Evolutionary conservation across 140 eudicot genomes (phyloP), one percentile per base, ranked within the genome.

Genomic region (Senecio squalidus): DNA sequence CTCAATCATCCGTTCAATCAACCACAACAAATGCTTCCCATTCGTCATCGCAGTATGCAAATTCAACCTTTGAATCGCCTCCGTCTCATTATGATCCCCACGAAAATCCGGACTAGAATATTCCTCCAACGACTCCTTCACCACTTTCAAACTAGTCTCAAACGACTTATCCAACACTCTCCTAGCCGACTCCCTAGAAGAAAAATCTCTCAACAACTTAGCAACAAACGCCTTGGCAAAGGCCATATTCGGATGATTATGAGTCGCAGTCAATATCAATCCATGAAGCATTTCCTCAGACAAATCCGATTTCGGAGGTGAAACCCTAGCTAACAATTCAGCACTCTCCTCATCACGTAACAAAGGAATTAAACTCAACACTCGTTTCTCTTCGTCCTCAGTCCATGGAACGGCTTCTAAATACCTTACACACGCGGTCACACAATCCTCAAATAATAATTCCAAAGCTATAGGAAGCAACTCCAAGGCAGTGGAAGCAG

Each of bases 1-100:
- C 82, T 91, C 98, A 27, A 91, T 79, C 98, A 91, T 91, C 83
- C 95, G 82, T 73, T 91, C 98, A 67, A 91, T 82, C 54, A 91
- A 21, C 98, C 98, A 87, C 76, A 91, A 26, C 89, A 91, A 54
- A 75, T 87, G 94, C 77, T 80, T 79, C 72, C 84, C 84, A 26
- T 79, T 87, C 8, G 88, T 91, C 98, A 87, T 69, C 0, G 95
- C 92, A 0, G 80, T 72, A 50, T 87, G 96, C 80, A 87, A 60
- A 79, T 87, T 82, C 78, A 87, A 28, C 80, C 96, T 87, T 80
- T 87, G 96, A 65, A 83, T 78, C 0, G 95, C 96, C 69, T 91
- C 96, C 0, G 84, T 83, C 81, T 87, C 96, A 13, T 79, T 73
- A 40, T 87, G 85, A 63, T 84, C 89, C 8, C 90, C 96, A 27